phyloP scores from a whole-genome alignment of 495 filamentous ascomycete genomes.

The Xylaria grammica region DNA sequence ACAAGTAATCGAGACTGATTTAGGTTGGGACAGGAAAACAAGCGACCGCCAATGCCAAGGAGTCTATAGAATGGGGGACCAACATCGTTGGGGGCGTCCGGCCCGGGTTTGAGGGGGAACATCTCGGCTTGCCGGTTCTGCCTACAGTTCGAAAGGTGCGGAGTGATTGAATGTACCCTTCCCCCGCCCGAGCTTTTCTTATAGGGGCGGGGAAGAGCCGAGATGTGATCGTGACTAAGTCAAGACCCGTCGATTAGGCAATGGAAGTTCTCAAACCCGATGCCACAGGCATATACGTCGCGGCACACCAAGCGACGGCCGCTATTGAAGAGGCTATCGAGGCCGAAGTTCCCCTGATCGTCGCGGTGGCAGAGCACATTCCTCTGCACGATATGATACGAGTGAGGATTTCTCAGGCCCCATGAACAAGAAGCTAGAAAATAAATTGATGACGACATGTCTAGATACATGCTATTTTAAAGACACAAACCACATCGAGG shows the following conservation, averaged over 20 bases:
- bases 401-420: slow-evolving; percentile 49
- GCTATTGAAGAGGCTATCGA: slow-evolving; percentile 92
- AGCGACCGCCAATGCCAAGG: slow-evolving; percentile 82
- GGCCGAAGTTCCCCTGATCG: slow-evolving; percentile 84
- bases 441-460: slow-evolving; percentile 24
- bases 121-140: slow-evolving; percentile 80
- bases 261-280: slow-evolving; percentile 78
- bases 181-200: background rate
- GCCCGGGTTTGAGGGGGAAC: slow-evolving; percentile 75
- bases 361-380: slow-evolving; percentile 91
- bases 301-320: slow-evolving; percentile 73
- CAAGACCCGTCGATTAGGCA: slow-evolving; percentile 55
- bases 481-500: slow-evolving; percentile 78
- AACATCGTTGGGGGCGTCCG: slow-evolving; percentile 87
- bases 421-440: background rate
- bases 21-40: slow-evolving; percentile 40
- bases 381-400: slow-evolving; percentile 84
- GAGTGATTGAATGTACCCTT: background rate
- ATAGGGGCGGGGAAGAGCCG: background rate
- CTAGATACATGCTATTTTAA: slow-evolving; percentile 74
- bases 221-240: slow-evolving; percentile 1
- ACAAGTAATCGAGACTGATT: slow-evolving; percentile 1
- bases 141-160: slow-evolving; percentile 70
- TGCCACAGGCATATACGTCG: slow-evolving; percentile 85
- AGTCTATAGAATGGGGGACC: slow-evolving; percentile 84